phyloP scores from a whole-genome alignment of 805 yeast species.

The Candida incommunis region DNA sequence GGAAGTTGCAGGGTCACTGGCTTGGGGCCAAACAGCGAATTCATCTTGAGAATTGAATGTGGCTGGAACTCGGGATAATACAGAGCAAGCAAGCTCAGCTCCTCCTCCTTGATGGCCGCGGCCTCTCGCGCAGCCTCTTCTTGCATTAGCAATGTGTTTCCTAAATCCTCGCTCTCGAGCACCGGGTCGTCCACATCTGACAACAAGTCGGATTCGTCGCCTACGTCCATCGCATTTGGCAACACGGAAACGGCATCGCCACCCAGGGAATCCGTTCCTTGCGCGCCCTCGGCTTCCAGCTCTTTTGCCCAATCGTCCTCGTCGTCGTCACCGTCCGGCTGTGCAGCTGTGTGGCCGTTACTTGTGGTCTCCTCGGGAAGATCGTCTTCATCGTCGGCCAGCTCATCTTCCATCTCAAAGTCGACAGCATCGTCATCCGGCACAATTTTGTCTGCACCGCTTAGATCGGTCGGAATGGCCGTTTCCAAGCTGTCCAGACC shows the following conservation, averaged over 20 bases:
- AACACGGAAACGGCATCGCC: slow-evolving; percentile 5
- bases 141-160: slow-evolving; percentile 5
- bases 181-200: slow-evolving; percentile 7
- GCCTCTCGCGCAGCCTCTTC: slow-evolving; percentile 1
- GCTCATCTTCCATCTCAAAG: slow-evolving; percentile 86
- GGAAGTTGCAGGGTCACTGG: slow-evolving; percentile 42
- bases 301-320: slow-evolving; percentile 19
- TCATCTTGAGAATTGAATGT: slow-evolving; percentile 46
- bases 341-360: slow-evolving; percentile 11
- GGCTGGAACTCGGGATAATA: slow-evolving; percentile 52
- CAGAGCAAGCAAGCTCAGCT: slow-evolving; percentile 13
- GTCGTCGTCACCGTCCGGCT: slow-evolving; percentile 18
- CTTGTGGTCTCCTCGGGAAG: slow-evolving; percentile 14
- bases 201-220: slow-evolving; percentile 8
- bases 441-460: slow-evolving; percentile 37
- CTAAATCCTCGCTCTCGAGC: slow-evolving; percentile 12
- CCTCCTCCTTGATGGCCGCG: slow-evolving; percentile 9
- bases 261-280: slow-evolving; percentile 15
- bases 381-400: slow-evolving; percentile 71
- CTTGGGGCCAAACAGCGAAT: slow-evolving; percentile 47
- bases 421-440: slow-evolving; percentile 92
- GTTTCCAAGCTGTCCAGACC: slow-evolving; percentile 15
- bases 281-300: slow-evolving; percentile 20
- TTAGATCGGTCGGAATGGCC: slow-evolving; percentile 19
- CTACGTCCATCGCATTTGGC: slow-evolving; percentile 3